Evolutionary conservation across 768 basidiomycete genomes (phyloP), one percentile per base, ranked within the genome.

Genomic region (Mycena epipterygia): DNA sequence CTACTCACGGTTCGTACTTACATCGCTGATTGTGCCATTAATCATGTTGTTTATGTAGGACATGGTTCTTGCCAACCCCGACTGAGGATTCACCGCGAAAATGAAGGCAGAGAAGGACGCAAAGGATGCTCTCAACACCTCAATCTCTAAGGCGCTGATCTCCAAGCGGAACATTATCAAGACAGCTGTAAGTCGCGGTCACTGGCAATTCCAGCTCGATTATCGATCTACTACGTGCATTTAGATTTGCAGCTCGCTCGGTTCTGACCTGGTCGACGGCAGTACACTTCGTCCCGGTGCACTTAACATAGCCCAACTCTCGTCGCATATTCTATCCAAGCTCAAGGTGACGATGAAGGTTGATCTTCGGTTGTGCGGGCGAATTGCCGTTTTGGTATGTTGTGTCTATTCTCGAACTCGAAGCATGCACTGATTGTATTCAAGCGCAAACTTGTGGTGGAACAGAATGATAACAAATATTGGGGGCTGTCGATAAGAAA

Each of bases 341-440:
- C 27, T 58, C 16, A 58, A 58, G 39, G 39, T 25, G 6, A 37
- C n/a, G 8, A 14, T 42, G 25, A 42, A 41, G 37, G 39, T 42
- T 12, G 56, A 58, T 25, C 14, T 58, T 29, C 23, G 21, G 21
- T 23, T 58, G 37, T 42, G 56, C 27, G 56, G 56, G 13, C 37
- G 56, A 13, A 21, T 58, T 17, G 56, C 56, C 8, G 23, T 58
- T 42, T 42, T 58, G 37, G 56, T 58, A 37, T 29, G 56, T 58
- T 25, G n/a, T 37, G 19, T 32, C n/a, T 25, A 11, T 48, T 8
- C 7, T n/a, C 16, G 6, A 23, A 8, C 5, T 41, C 27, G 25
- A 39, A 58, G 12, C 30, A 58, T 27, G 19, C 16, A 17, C 33
- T 58, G 5, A 58, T 25, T 29, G 5, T 30, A 13, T 41, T 27